Evolutionary conservation across 768 basidiomycete species (phyloP), one percentile per base, ranked within the genome.

Genomic region (Tulasnella sp.): DNA sequence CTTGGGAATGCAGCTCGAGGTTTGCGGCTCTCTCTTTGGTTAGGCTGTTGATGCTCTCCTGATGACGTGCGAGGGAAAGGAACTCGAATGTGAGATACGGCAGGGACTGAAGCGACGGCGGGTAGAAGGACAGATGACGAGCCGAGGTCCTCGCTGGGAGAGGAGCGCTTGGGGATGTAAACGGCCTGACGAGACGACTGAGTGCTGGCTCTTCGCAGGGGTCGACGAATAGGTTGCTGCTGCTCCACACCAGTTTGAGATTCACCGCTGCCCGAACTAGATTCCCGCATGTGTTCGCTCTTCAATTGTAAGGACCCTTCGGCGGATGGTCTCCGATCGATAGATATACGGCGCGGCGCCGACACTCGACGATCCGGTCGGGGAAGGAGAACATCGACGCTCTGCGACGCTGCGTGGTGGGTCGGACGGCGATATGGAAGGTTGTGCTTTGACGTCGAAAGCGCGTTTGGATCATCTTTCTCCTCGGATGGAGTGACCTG

Each of bases 31-130:
- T 76, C 75, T 69, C 67, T 37, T 1, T 34, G 58, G 12, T 22
- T n/a, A 19, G 54, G 40, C 14, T 22, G 36, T 58, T 39, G 42
- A 68, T 70, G 69, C 42, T 78, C 77, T 70, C 77, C 77, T 69
- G 77, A 78, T n/a, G 76, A 71, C 19, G 77, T 34, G 25, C 77
- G 77, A 72, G 77, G 77, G 68, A 78, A 78, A 8, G 77, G 77
- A 15, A 78, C 77, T 19, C 77, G 77, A n/a, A 76, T 70, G 29
- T 70, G 64, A 36, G 75, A 76, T n/a, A 76, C 67, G 40, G 75
- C 75, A 3, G 75, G 75, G 39, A 76, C 75, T 15, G 75, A 76
- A 25, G 75, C 68, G 0, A 68, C 39, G 15, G 67, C 75, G 22
- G 75, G 39, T 6, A 52, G 36, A 34, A 54, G 37, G 11, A 45